Evolutionary conservation across 345 rosid genomes (phyloP).

Genomic region (Populus deltoides): DNA sequence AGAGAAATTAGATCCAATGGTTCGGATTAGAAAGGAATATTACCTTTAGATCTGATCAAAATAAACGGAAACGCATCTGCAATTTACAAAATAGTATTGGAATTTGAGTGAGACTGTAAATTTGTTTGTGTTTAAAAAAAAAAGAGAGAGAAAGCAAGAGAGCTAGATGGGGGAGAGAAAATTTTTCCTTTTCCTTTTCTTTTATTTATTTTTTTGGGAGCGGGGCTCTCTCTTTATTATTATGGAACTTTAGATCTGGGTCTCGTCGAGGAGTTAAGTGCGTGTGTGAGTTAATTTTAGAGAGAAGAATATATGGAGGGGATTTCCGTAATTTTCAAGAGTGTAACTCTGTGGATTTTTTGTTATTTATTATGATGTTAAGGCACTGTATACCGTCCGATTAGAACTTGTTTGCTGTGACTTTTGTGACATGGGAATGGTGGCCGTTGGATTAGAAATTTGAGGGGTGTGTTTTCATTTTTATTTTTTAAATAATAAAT

Average conservation of each 20-base stretch:
- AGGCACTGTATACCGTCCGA: not conserved
- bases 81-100: not conserved
- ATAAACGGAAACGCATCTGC: slow-evolving; percentile 4
- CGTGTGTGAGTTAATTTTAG: not conserved
- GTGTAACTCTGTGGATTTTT: not conserved
- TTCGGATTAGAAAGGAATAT: not conserved
- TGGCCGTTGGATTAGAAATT: slow-evolving; percentile 13
- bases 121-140: not conserved
- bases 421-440: not conserved
- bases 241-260: not conserved
- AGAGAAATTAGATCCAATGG: not conserved
- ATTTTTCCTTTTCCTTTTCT: not conserved
- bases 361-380: slow-evolving; percentile 1
- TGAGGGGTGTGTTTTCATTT: slow-evolving; percentile 9
- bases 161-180: not conserved
- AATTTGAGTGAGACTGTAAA: not conserved
- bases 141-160: not conserved
- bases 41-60: slow-evolving; percentile 16
- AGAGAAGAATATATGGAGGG: not conserved
- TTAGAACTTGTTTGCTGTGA: not conserved
- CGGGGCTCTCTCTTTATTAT: not conserved
- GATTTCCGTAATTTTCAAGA: not conserved
- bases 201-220: too few species aligned
- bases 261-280: not conserved
- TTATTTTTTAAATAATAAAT: not conserved